Evolutionary conservation across 2,329 filamentous ascomycete genomes (phyloP).

Genomic region (Trichoderma aggressivum): DNA sequence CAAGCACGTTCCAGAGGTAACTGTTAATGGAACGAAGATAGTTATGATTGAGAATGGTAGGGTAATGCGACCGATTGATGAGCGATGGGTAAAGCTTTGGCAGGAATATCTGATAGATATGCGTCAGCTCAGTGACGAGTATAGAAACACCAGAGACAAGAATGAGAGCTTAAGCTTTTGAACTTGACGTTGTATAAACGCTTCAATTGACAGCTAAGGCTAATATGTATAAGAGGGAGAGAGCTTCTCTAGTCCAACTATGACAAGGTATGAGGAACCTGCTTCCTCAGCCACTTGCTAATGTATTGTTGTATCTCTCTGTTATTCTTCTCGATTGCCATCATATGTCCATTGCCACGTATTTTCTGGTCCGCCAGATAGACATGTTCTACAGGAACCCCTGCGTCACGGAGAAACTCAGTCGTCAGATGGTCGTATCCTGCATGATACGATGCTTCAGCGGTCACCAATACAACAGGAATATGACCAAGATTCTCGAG

Average conservation of each 20-base stretch:
- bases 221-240: background rate
- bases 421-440: background rate
- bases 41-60: background rate
- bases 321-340: background rate
- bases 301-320: background rate
- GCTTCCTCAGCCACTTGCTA: background rate
- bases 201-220: background rate
- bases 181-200: background rate
- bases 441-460: background rate
- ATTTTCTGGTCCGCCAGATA: background rate
- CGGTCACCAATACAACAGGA: background rate
- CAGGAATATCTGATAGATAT: background rate
- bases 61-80: background rate
- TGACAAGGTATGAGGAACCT: background rate
- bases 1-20: background rate
- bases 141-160: background rate
- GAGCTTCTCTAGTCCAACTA: background rate
- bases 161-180: background rate
- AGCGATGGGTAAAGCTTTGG: background rate
- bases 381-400: background rate
- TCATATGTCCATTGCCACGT: background rate
- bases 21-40: background rate
- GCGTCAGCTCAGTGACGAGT: background rate
- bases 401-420: background rate
- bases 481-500: background rate